Percentiles rank a stretch among this genome's conserved stretches.
These are phyloP conservation scores for Cyclaneusma minus DNA, from an alignment of 2,329 filamentous ascomycete genomes.

Conservation along the genomic window DNA sequence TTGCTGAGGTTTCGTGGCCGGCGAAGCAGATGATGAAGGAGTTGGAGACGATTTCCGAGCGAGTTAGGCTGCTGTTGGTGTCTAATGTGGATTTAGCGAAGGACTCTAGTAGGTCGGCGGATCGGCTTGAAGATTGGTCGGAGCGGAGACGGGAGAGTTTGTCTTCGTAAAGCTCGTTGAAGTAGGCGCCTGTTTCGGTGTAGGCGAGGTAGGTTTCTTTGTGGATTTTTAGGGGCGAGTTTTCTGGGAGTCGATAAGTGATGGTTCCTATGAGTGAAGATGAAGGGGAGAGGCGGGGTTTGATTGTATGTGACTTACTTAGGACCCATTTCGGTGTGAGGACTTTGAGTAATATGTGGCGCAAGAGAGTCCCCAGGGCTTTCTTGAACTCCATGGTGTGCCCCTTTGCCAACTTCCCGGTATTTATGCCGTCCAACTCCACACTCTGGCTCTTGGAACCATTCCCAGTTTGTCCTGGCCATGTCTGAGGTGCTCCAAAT, in stretches of 20 bases:
- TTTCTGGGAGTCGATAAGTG: slow-evolving; percentile 4
- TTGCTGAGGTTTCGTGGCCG: slow-evolving; percentile 19
- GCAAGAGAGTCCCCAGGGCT: slow-evolving; percentile 28
- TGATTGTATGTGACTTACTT: too few relatives aligned
- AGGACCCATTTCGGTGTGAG: slow-evolving; percentile 27
- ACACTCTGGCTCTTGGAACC: slow-evolving; percentile 4
- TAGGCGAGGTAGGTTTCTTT: slow-evolving; percentile 23
- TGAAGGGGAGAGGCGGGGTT: too few relatives aligned
- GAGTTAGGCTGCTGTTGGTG: slow-evolving; percentile 1
- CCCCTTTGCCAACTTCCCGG: slow-evolving; percentile 10
- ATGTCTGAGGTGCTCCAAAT: slow-evolving; percentile 23
- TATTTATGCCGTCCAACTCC: slow-evolving; percentile 4
- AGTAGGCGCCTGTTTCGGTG: slow-evolving; percentile 32
- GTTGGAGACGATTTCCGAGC: slow-evolving; percentile 6
- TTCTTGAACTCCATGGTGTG: slow-evolving; percentile 32
- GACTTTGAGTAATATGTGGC: slow-evolving; percentile 30
- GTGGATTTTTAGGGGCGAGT: slow-evolving; percentile 24
- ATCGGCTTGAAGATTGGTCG: background rate
- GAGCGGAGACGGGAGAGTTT: slow-evolving; percentile 9
- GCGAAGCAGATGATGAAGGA: slow-evolving; percentile 18
- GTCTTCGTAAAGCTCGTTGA: slow-evolving; percentile 30
- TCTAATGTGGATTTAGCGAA: slow-evolving; percentile 10
- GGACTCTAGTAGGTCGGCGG: slow-evolving; percentile 6
- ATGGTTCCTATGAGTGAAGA: background rate
- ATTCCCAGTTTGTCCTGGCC: slow-evolving; percentile 25